Base-by-base conservation (phyloP, 177 flowering plant genomes). In the Tripterygium wilfordii region DNA sequence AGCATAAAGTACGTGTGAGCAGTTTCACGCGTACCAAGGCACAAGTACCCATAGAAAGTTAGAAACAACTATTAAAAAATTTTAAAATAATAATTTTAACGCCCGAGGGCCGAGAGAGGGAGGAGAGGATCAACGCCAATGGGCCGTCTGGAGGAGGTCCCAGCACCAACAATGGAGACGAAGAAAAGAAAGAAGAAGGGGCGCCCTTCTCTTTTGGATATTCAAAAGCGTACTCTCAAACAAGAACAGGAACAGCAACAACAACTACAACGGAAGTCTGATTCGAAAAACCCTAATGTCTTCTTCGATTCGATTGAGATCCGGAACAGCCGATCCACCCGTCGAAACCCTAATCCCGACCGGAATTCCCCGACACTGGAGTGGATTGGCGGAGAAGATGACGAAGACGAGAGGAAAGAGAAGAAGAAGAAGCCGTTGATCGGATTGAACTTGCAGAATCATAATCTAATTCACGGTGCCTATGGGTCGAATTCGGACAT, bases 101-200 rank as follows among this genome's bases (percentile, higher is more conserved):
- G n/a, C n/a, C n/a, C n/a, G n/a, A n/a, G n/a, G n/a, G n/a, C n/a
- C n/a, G n/a, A n/a, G n/a, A n/a, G n/a, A n/a, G n/a, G n/a, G n/a
- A 76, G 75, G 72, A 23, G 64, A 58, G 73, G 58, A 40, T 48
- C 63, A 60, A 51, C 71, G 53, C 14, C n/a, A n/a, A n/a, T n/a
- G n/a, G n/a, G n/a, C n/a, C n/a, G n/a, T n/a, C n/a, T n/a, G n/a
- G n/a, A n/a, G n/a, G n/a, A n/a, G n/a, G n/a, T n/a, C n/a, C n/a
- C n/a, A n/a, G n/a, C n/a, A n/a, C n/a, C n/a, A n/a, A 23, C 23
- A 37, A 23, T 33, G 39, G 35, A 16, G 40, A 53, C 48, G 74
- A 72, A 64, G 79, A 72, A 53, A 74, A 79, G 68, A 88, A 83
- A 75, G 81, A 88, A 88, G 70, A 84, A 83, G 78, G 97, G 95